A percentile compares a stretch with the other conserved stretches of the same genome.
These are phyloP conservation scores for Tolypocladium tundrense DNA, from an alignment of 2,329 filamentous ascomycete species.

Conservation along the genomic window DNA sequence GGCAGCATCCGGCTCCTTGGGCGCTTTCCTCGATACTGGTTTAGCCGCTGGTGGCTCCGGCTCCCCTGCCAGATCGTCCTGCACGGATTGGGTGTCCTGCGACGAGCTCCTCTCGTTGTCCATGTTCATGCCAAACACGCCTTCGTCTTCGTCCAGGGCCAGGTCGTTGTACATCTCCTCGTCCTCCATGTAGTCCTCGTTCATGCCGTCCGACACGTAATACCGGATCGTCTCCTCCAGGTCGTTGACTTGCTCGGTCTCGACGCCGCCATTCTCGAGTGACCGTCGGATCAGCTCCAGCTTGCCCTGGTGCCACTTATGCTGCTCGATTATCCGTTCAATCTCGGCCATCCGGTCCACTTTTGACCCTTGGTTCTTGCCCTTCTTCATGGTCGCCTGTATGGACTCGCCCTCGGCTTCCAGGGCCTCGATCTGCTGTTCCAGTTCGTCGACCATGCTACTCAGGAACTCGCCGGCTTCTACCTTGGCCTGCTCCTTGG, in stretches of 20 bases:
- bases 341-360: slow-evolving; percentile 83
- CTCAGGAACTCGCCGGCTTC: slow-evolving; percentile 81
- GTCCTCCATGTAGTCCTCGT: slow-evolving; percentile 85
- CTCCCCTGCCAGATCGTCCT: slow-evolving; percentile 64
- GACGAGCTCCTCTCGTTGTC: slow-evolving; percentile 88
- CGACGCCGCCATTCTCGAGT: slow-evolving; percentile 85
- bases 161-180: slow-evolving; percentile 94
- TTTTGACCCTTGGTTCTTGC: slow-evolving; percentile 76
- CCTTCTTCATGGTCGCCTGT: slow-evolving; percentile 86
- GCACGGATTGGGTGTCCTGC: slow-evolving; percentile 85
- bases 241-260: slow-evolving; percentile 76
- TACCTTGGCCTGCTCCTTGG: slow-evolving; percentile 92
- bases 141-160: slow-evolving; percentile 85
- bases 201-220: slow-evolving; percentile 85
- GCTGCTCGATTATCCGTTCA: slow-evolving; percentile 72
- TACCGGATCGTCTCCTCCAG: slow-evolving; percentile 89
- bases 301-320: slow-evolving; percentile 94
- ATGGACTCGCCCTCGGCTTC: slow-evolving; percentile 84
- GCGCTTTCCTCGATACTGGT: slow-evolving; percentile 41
- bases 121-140: slow-evolving; percentile 66
- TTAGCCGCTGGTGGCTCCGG: slow-evolving; percentile 34
- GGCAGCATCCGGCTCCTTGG: slow-evolving; percentile 46
- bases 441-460: slow-evolving; percentile 81
- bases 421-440: slow-evolving; percentile 83
- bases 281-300: slow-evolving; percentile 83